Base-by-base conservation (phyloP, 441 rosid genomes). In the Cnidoscolus chayamansa region DNA sequence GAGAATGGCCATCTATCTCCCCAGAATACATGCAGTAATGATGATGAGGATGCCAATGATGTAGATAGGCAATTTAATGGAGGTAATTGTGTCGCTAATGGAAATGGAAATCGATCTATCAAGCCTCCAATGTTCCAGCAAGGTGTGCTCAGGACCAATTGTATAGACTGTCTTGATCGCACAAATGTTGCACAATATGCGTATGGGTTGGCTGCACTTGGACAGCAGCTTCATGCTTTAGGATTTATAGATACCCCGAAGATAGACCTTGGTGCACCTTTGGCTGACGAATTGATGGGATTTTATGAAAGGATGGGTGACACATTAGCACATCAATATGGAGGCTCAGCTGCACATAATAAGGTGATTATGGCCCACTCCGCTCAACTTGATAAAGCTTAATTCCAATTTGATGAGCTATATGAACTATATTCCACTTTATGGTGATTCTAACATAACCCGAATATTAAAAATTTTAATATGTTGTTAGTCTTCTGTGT, bases 171-270 rank as follows among this genome's bases (percentile, higher is more conserved):
- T 82, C 84, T 96, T 68, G 99, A 96, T 74, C 97, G 99, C 31
- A 96, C 99, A 73, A 96, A 96, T 86, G 99, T 96, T 80, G 99
- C 99, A 17, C 99, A 96, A 72, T 96, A 89, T 83, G 94, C 99
- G 16, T 96, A 90, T 83, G 98, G 99, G 55, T 85, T 95, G 87
- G 98, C 84, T 81, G 98, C 98, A 72, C 89, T 96, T 72, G 99
- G 97, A 37, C 85, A 77, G 61, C 99, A 96, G 81, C 97, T 93
- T 77, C 84, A 88, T 80, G 85, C 93, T 71, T 70, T 96, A 78
- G 97, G 96, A 72, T 82, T 85, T 75, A 76, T 82, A 67, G 93
- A 85, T 76, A 76, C 80, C 74, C 85, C 91, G 60, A 86, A 84
- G 72, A 86, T 96, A 78, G 95, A 88, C 73, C 87, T 96, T 43